A percentile compares a stretch with the other conserved stretches of the same genome.
These are phyloP conservation scores for Pseudozyma tsukubaensis DNA, from an alignment of 1,284 basidiomycete genomes.

Conservation along the genomic window DNA sequence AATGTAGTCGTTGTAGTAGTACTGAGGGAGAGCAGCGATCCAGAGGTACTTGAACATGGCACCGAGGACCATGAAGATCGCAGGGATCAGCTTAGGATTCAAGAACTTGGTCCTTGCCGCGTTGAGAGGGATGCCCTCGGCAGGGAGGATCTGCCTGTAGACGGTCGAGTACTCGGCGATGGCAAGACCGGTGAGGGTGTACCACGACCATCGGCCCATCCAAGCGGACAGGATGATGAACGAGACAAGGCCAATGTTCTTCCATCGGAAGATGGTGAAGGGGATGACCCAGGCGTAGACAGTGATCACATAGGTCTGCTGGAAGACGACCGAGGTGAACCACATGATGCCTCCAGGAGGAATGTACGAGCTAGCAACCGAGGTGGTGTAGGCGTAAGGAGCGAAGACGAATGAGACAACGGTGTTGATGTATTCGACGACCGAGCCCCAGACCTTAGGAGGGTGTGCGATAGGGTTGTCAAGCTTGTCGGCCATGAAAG, in stretches of 20 bases:
- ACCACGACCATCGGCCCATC: conserved; percentile 61
- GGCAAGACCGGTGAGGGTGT: conserved; percentile 57
- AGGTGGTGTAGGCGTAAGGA: conserved; percentile 41
- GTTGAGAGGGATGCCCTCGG: conserved; percentile 44
- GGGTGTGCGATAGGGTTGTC: conserved; percentile 50
- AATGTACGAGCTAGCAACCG: conserved; percentile 46
- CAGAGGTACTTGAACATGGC: conserved; percentile 58
- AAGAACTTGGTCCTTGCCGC: conserved; percentile 38
- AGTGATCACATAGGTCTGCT: conserved; percentile 55
- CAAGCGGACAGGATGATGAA: conserved; percentile 50
- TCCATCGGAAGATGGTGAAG: conserved; percentile 51
- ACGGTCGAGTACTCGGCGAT: conserved; percentile 52
- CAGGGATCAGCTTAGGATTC: conserved; percentile 43
- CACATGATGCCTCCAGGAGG: conserved; percentile 52
- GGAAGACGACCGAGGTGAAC: conserved; percentile 56
- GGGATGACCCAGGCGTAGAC: conserved; percentile 57
- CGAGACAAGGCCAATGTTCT: conserved; percentile 40
- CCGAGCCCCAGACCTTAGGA: conserved; percentile 44
- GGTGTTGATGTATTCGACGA: conserved; percentile 54
- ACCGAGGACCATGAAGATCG: conserved; percentile 44
- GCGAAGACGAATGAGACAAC: conserved; percentile 49
- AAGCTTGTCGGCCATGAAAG: conserved; percentile 27
- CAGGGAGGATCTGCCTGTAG: conserved; percentile 39
- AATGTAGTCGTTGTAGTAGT: conserved; percentile 46
- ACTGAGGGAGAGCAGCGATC: conserved; percentile 36